Base-by-base conservation (phyloP, 306 rosid genomes). In the Vigna trinervia region DNA sequence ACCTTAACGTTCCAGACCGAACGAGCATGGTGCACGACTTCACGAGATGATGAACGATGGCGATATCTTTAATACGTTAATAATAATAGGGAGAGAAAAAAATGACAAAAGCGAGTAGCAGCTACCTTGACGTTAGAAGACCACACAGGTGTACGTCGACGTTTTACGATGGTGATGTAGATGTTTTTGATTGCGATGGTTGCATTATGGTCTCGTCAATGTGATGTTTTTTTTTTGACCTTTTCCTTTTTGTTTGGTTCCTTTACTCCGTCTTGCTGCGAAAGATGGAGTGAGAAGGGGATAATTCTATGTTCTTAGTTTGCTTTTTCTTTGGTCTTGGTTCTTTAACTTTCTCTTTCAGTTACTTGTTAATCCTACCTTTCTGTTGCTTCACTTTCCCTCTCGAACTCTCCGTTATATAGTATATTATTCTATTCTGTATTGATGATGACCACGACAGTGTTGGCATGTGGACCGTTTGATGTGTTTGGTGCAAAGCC, bases 11-110 rank as follows among this genome's bases (percentile, higher is more conserved):
- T 34, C 74, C 96, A 1, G 97, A 93, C 77, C 84, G 94, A 80
- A 90, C 97, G 0, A 84, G 87, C 80, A 87, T 94, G 12, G 97
- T 92, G 68, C 97, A 90, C 8, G 94, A 91, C 81, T 94, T 80
- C 74, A 91, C 97, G 0, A 85, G 97, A 94, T 94, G 85, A 89
- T 23, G 66, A 51, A 34, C 63, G n/a, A 36, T 38, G 60, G 15
- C 3, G 64, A 72, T 39, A 66, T 66, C 36, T 1, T 43, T 39
- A 22, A 50, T 65, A 12, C n/a, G 28, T 61, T 22, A 13, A 68
- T 22, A 26, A 22, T 50, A 26, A 58, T 6, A 45, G 41, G 32
- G 30, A 54, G 65, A 34, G 19, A 4, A 41, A 67, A 32, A 30
- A 51, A 70, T 8, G 72, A 74, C 28, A 50, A 61, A 65, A 69